Percentiles rank a stretch among this genome's conserved stretches.
These are phyloP conservation scores for Nicotiana benthamiana DNA, from an alignment of 257 asterid species.

Conservation along the genomic window DNA sequence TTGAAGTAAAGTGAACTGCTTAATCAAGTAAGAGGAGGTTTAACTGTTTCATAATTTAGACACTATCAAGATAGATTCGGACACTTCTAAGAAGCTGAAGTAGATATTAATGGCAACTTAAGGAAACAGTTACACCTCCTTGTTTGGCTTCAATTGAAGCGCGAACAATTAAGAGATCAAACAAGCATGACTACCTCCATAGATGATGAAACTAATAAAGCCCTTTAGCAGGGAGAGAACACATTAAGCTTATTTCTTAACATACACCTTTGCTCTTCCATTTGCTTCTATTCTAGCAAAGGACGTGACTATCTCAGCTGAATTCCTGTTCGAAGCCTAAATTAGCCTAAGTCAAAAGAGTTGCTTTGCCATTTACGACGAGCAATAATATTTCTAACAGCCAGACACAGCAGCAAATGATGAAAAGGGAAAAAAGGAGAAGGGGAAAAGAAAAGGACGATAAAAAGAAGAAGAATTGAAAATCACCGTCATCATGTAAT, in stretches of 20 bases:
- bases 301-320: neutral
- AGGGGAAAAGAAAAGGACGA: neutral
- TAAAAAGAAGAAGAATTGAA: neutral
- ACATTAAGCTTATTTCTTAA: neutral
- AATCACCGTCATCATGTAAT: neutral
- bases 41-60: neutral
- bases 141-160: neutral
- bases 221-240: neutral
- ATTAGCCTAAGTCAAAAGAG: neutral
- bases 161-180: neutral
- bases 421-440: neutral
- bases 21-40: neutral
- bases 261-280: neutral
- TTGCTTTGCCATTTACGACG: no score
- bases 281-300: neutral
- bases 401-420: no score
- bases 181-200: neutral
- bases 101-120: neutral
- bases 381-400: no score
- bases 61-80: neutral
- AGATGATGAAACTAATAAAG: neutral
- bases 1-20: neutral
- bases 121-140: neutral
- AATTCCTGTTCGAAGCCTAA: neutral
- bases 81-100: neutral